Conservation (phyloP, 164 flowering plant genomes). For the Chimonanthus salicifolius region DNA sequence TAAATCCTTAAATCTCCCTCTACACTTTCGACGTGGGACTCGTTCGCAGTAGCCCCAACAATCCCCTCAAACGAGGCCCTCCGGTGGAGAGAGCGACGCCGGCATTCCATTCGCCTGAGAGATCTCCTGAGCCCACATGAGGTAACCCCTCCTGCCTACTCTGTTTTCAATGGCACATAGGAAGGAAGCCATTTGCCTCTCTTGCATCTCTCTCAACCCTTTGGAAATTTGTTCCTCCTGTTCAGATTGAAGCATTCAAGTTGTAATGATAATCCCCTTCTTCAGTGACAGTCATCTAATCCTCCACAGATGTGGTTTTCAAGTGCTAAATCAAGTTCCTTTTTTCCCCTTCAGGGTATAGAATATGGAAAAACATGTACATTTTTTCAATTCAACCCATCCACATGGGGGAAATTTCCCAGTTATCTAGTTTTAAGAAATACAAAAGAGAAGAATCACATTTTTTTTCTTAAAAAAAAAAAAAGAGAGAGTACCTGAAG, state of each 20-base stretch:
- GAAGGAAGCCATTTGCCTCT: constrained; percentile 57
- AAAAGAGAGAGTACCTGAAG: constrained; percentile 52
- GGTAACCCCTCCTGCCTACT: constrained; percentile 23
- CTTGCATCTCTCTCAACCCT: constrained; percentile 67
- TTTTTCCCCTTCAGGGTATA: background rate
- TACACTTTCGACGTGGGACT: too few relatives aligned
- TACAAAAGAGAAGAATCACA: background rate
- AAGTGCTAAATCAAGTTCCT: background rate
- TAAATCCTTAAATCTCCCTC: too few relatives aligned
- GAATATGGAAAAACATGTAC: background rate
- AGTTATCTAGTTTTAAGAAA: background rate
- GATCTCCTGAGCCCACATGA: too few relatives aligned
- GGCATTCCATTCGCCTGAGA: too few relatives aligned
- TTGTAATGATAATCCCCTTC: background rate
- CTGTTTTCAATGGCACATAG: constrained; percentile 54
- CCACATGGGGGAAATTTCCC: background rate
- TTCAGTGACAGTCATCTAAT: background rate
- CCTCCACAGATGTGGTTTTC: background rate
- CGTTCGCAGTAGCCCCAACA: too few relatives aligned
- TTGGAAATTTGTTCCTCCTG: constrained; percentile 70
- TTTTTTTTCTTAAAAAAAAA: too few relatives aligned
- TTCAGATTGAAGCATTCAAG: constrained; percentile 1
- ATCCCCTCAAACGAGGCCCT: too few relatives aligned
- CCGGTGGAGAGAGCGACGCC: too few relatives aligned
- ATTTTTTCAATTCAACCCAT: too few relatives aligned